Conservation (phyloP, 805 yeast genomes). For the Barnettozyma pratensis region DNA sequence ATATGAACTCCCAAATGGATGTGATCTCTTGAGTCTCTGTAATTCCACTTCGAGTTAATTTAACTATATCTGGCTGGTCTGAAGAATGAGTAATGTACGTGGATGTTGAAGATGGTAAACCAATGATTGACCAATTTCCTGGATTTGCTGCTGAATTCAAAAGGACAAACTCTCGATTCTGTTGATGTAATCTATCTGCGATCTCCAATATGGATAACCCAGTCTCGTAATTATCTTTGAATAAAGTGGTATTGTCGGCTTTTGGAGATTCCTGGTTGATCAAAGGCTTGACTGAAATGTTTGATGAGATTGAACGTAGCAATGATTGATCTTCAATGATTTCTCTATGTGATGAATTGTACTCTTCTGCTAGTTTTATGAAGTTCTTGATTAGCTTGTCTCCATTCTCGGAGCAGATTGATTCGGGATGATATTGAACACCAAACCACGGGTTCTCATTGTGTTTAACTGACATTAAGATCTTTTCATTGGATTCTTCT, state of each 20-base stretch:
- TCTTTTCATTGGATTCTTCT: conserved; percentile 22
- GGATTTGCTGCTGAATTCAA: conserved; percentile 79
- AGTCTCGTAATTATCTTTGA: conserved; percentile 1
- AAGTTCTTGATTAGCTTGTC: conserved; percentile 55
- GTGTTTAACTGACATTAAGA: conserved; percentile 81
- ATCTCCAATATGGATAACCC: conserved; percentile 36
- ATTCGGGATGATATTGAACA: conserved; percentile 97
- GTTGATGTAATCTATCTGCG: conserved; percentile 40
- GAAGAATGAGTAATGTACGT: conserved; percentile 59
- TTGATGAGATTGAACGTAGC: conserved; percentile 7
- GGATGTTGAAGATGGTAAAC: conserved; percentile 46
- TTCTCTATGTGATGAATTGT: conserved; percentile 23
- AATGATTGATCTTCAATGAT: conserved; percentile 12
- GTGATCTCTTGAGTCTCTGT: conserved; percentile 3
- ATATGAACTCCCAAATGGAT: conserved; percentile 50
- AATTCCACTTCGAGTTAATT: background rate
- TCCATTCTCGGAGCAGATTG: conserved; percentile 78
- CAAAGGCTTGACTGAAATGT: conserved; percentile 17
- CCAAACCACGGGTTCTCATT: conserved; percentile 67
- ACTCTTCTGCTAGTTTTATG: conserved; percentile 20
- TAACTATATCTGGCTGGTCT: conserved; percentile 25
- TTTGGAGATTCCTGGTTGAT: background rate
- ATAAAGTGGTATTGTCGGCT: background rate
- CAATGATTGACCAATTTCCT: conserved; percentile 86
- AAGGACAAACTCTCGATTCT: conserved; percentile 45